Evolutionary conservation across 495 filamentous ascomycete species (phyloP), one percentile per base, ranked within the genome.

Genomic region (Aspergillus mulundensis): DNA sequence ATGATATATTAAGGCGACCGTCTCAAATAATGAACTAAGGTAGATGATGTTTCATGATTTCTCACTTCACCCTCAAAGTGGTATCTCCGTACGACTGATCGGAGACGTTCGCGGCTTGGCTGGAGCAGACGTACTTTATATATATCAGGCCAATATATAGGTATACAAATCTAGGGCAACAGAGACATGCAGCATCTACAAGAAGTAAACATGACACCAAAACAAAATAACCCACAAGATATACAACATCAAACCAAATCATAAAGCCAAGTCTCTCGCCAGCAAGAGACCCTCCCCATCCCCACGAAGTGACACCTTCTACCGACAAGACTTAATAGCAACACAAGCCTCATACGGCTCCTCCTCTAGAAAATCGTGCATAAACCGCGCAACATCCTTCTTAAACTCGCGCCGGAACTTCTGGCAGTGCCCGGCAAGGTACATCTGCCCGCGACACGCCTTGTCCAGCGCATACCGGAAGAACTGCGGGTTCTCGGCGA

Each of bases 401-500:
- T 46, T 36, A 19, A 61, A 56, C 3, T 46, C 19, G 5, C 53
- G 16, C 8, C 58, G 58, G 19, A 53, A 61, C 7, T 53, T 52
- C 24, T 18, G 53, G 38, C 58, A 61, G 20, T 28, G 42, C 1
- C 58, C 58, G 18, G 48, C 32, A 47, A 38, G 14, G 0, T 53
- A n/a, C 21, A 61, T 25, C 0, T 24, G 14, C 16, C 50, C 49
- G 16, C 53, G 58, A 44, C 58, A 61, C 23, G 58, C 53, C 19
- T 24, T 42, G 18, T 56, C 52, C 7, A 48, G 19, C 28, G 58
- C 58, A n/a, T 61, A 61, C 2, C 30, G 48, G 39, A 61, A 61
- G 38, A 56, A 56, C 48, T 61, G 58, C 1, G 34, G 48, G 28
- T 61, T 61, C 15, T 30, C 53, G 12, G 18, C 3, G 10, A 44